Base-by-base conservation (phyloP, 1,284 basidiomycete species). In the Porogramme epimiltina region DNA sequence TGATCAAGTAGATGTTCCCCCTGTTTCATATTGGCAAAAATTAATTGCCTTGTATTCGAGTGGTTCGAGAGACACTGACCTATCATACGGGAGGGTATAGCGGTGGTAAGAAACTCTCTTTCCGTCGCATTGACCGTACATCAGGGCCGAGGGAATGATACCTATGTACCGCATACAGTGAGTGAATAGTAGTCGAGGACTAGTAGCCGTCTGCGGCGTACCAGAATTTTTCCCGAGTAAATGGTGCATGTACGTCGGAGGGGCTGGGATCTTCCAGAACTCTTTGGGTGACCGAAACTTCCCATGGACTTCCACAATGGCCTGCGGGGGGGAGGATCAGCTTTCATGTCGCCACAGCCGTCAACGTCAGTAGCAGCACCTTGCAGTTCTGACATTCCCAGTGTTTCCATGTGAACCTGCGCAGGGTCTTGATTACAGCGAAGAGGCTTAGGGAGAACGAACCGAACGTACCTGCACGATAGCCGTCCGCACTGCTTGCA, bases 341-440 rank as follows among this genome's bases (percentile, higher is more conserved):
- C n/a, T n/a, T n/a, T n/a, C n/a, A n/a, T n/a, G n/a, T 26, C 24
- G 60, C 8, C 33, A 38, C 42, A 9, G n/a, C 18, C 24, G 24
- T 8, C 25, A 19, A 15, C 0, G 24, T 63, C 70, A 31, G 8
- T 8, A 13, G 6, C 28, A 31, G 31, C 60, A 82, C 84, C 26
- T 71, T 60, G 61, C 82, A 85, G 53, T 70, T 59, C 37, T 74
- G 67, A 62, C 89, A 91, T 64, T 88, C 78, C 81, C 86, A 89
- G 49, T 76, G 65, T 62, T 89, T 80, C 87, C 87, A 90, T 66
- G 82, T 85, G 49, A 66, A 82, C 60, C 88, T 89, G 57, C n/a
- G 6, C 23, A 26, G 45, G 9, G 34, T 18, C 34, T 6, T 13
- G 9, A 37, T 10, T 16, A 31, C 28, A 37, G 9, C 28, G 9